Conservation (phyloP, 2,329 filamentous ascomycete genomes). For the Alternaria rosae region DNA sequence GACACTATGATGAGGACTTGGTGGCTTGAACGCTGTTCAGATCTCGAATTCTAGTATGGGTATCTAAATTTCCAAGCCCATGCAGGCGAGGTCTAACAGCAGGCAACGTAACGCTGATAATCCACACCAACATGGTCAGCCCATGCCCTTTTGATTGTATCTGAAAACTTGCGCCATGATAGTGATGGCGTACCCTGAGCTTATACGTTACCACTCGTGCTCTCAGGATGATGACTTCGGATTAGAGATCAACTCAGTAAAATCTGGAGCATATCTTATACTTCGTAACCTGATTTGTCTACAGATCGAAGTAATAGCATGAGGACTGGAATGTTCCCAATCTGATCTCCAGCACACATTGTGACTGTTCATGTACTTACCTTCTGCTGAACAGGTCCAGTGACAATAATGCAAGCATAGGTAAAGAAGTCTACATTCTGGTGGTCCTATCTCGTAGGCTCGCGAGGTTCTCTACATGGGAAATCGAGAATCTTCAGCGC, state of each 20-base stretch:
- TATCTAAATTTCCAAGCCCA: not conserved
- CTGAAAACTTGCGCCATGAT: not conserved
- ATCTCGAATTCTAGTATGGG: conserved; percentile 4
- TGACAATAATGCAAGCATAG: not conserved
- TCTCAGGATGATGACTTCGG: not conserved
- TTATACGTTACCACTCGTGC: not conserved
- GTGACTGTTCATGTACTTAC: not conserved
- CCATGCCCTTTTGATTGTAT: not conserved
- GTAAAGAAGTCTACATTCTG: not conserved
- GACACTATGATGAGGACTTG: not conserved
- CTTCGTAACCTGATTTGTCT: too few relatives aligned
- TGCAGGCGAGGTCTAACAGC: not conserved
- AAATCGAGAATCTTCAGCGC: not conserved
- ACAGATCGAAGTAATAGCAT: too few relatives aligned
- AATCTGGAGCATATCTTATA: too few relatives aligned
- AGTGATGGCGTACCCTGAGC: not conserved
- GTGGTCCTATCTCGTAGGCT: not conserved
- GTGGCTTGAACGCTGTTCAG: conserved; percentile 1
- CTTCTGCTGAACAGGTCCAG: not conserved
- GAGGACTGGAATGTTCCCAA: not conserved
- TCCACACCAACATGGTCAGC: not conserved
- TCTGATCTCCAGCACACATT: not conserved
- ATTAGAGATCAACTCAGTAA: not conserved
- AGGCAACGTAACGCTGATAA: not conserved
- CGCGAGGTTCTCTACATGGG: not conserved